A percentile compares a stretch with the other conserved stretches of the same genome.
Evolutionary conservation across 2,329 filamentous ascomycete genomes (phyloP).

Genomic region (Drechslerella coelobrocha): DNA sequence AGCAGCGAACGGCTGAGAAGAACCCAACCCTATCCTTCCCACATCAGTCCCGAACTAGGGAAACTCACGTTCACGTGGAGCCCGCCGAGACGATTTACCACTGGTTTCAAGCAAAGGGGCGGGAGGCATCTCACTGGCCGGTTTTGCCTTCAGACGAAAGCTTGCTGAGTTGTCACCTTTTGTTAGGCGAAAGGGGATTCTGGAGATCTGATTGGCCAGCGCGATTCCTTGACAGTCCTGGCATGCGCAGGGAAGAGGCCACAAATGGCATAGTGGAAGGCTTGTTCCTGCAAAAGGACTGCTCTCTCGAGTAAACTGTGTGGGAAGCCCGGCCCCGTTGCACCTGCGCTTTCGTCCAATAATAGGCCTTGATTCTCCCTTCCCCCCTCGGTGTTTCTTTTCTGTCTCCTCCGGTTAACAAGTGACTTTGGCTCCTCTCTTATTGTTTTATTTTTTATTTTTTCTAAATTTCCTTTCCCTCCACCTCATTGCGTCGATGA

Average conservation of each 20-base stretch:
- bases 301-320: constrained; percentile 34
- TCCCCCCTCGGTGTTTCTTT: constrained; percentile 40
- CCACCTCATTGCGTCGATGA: constrained; percentile 49
- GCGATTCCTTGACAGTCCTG: constrained; percentile 46
- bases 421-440: constrained; percentile 4
- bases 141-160: constrained; percentile 51
- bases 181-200: constrained; percentile 46
- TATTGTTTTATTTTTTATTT: background rate
- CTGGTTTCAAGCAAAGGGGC: constrained; percentile 48
- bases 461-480: constrained; percentile 28
- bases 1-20: constrained; percentile 44
- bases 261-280: constrained; percentile 37
- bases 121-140: constrained; percentile 41
- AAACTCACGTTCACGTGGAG: constrained; percentile 38
- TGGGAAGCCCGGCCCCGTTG: constrained; percentile 46
- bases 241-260: constrained; percentile 38
- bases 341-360: constrained; percentile 49
- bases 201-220: constrained; percentile 40
- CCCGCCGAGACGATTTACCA: constrained; percentile 47
- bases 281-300: constrained; percentile 45
- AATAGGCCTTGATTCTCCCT: constrained; percentile 40
- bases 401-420: constrained; percentile 18
- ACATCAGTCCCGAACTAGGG: constrained; percentile 41
- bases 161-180: constrained; percentile 52
- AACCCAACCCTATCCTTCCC: constrained; percentile 43